Conservation (phyloP, 352 stramenopile genomes). For the Thalassiosira allenii region DNA sequence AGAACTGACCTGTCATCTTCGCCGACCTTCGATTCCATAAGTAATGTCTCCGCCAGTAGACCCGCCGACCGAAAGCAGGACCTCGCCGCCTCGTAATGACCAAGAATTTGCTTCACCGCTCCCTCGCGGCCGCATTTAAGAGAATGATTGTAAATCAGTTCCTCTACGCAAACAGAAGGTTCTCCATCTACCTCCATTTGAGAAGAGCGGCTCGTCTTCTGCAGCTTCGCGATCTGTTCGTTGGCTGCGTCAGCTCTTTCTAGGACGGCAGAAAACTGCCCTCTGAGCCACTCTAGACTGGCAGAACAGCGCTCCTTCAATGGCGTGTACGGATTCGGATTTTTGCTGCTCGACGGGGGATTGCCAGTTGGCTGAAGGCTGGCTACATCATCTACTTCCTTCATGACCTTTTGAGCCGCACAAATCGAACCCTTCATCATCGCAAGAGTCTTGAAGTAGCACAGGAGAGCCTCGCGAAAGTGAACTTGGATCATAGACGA, state of each 20-base stretch:
- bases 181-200: constrained; percentile 37
- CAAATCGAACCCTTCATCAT: constrained; percentile 84
- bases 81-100: constrained; percentile 80
- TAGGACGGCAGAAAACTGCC: constrained; percentile 83
- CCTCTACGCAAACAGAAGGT: constrained; percentile 62
- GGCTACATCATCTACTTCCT: constrained; percentile 71
- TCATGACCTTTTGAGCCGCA: constrained; percentile 74
- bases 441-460: constrained; percentile 83
- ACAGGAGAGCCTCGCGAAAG: constrained; percentile 81
- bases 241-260: constrained; percentile 82
- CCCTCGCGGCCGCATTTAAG: constrained; percentile 82
- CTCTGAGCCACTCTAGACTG: constrained; percentile 76
- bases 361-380: constrained; percentile 5
- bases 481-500: constrained; percentile 62
- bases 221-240: constrained; percentile 75
- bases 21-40: constrained; percentile 85
- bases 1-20: constrained; percentile 77
- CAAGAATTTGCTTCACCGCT: constrained; percentile 84
- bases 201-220: constrained; percentile 21
- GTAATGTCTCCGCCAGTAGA: constrained; percentile 81
- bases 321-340: constrained; percentile 62
- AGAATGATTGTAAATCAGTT: constrained; percentile 87
- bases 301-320: constrained; percentile 77
- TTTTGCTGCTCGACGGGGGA: constrained; percentile 19
- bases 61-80: constrained; percentile 83